A percentile compares a stretch with the other conserved stretches of the same genome.
Conservation (phyloP, 2,329 filamentous ascomycete species). For the Arthrinium phaeospermum region DNA sequence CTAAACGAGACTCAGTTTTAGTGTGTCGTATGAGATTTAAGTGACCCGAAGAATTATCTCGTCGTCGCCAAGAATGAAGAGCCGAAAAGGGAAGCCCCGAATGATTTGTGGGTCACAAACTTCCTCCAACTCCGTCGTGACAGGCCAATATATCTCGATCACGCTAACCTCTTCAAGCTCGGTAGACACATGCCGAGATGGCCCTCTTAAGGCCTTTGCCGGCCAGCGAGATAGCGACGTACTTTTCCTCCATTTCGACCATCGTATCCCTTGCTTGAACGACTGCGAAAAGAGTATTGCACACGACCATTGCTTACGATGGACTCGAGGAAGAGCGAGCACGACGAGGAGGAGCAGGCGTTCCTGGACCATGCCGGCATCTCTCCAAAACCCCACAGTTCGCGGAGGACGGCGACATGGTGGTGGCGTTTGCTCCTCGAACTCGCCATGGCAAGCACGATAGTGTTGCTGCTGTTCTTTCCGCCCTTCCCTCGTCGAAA, state of each 20-base stretch:
- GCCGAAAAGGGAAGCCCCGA: not conserved
- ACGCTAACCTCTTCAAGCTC: constrained; percentile 8
- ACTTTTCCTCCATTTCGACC: too few relatives aligned
- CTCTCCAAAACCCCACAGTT: not conserved
- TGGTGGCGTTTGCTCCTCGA: constrained; percentile 39
- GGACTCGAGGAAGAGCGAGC: constrained; percentile 29
- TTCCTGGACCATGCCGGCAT: constrained; percentile 33
- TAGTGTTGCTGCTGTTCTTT: constrained; percentile 33
- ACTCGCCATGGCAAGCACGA: constrained; percentile 36
- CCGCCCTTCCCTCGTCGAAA: constrained; percentile 26
- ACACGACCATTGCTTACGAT: not conserved
- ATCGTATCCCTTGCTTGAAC: too few relatives aligned
- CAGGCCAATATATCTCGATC: not conserved
- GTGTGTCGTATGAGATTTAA: not conserved
- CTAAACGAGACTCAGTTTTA: not conserved
- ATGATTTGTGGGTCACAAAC: not conserved
- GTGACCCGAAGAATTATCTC: not conserved
- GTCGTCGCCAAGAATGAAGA: not conserved
- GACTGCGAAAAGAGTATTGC: not conserved
- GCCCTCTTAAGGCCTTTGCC: not conserved
- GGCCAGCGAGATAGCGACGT: not conserved
- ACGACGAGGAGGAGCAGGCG: constrained; percentile 38
- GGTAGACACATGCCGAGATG: not conserved
- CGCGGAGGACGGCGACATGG: constrained; percentile 23
- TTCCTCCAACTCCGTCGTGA: not conserved